Base-by-base conservation (phyloP, 2,329 filamentous ascomycete genomes). In the Calonectria hongkongensis region DNA sequence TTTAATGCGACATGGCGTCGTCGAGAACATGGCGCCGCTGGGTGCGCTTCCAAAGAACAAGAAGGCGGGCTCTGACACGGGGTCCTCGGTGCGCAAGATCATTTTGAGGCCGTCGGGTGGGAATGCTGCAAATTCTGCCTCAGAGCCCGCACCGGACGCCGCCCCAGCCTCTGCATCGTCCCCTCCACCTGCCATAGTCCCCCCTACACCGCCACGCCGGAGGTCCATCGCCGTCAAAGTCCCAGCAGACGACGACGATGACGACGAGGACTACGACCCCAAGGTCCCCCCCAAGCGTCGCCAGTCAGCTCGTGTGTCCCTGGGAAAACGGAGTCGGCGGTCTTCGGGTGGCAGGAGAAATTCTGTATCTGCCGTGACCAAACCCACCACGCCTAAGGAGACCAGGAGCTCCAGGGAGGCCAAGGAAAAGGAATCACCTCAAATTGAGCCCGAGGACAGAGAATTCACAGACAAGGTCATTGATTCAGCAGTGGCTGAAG, bases 1-100 rank as follows among this genome's bases (percentile, higher is more conserved):
- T 54, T 89, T 97, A 77, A 87, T 93, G 79, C 89, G 93, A 62
- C 91, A 92, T 82, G 94, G 94, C 75, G 94, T 97, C 21, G 87
- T 97, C 71, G 93, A 94, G 83, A 93, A 93, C 79, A 98, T 98
- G 95, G 92, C 92, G 66, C 93, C 95, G 30, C 86, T 98, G 69
- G 95, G 95, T 48, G 89, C 92, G 68, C 88, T 92, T 77, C 95
- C 95, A 15, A 91, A 90, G 84, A 89, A 83, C 45, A 87, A 86
- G 81, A 85, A 81, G 79, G 78, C 74, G 28, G 83, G 74, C 12
- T 79, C 73, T 63, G 78, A 83, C 72, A 77, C 79, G 67, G 75
- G 72, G 66, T 75, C 75, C 21, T 71, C 76, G 36, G 82, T 85
- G 43, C 84, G 85, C 72, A 88, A 84, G 78, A 88, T 89, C 66